Evolutionary conservation across 163 green algal genomes (phyloP), one percentile per base, ranked within the genome.

Genomic region (Scenedesmus sp.): DNA sequence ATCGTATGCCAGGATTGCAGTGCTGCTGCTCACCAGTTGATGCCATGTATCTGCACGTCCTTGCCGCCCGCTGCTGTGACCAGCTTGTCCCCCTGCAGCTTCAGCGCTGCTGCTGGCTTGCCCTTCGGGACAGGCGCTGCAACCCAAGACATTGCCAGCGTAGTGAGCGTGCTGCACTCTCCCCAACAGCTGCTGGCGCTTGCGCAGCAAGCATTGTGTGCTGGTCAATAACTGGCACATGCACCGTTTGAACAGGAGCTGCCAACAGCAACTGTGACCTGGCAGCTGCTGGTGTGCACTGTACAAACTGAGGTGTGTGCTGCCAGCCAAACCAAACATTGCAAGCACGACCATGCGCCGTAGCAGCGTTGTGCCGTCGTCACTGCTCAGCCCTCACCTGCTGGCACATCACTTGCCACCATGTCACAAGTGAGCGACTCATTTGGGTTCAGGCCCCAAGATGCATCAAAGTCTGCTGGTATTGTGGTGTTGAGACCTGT

Each of bases 1-100:
- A 15, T 26, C n/a, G 6, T 26, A 12, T 33, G 53, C 61, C 61
- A 33, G 16, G 20, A 26, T 26, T 42, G 6, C 72, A 44, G 46
- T 46, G 68, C 46, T 76, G 49, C 76, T 80, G 53, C 76, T 73
- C 78, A 91, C 86, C 86, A 91, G 76, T 91, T 91, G 86, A 91
- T 43, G 10, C 86, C 86, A 26, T 91, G 86, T n/a, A 91, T 42
- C 33, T 79, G 18, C 33, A 86, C 49, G 22, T 79, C 43, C 73
- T 86, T 91, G 44, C 37, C 68, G 33, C 86, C 86, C 1, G 49
- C 78, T 22, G 42, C 73, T 49, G 78, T 81, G 7, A 91, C 73
- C 49, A 91, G 76, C 76, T 91, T 59, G 18, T 13, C n/a, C 2
- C 86, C 86, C 37, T 42, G 46, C 2, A 91, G 42, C 78, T 81